Evolutionary conservation across 805 yeast genomes (phyloP), one percentile per base, ranked within the genome.

Genomic region (Crinitomyces ghanaensis): DNA sequence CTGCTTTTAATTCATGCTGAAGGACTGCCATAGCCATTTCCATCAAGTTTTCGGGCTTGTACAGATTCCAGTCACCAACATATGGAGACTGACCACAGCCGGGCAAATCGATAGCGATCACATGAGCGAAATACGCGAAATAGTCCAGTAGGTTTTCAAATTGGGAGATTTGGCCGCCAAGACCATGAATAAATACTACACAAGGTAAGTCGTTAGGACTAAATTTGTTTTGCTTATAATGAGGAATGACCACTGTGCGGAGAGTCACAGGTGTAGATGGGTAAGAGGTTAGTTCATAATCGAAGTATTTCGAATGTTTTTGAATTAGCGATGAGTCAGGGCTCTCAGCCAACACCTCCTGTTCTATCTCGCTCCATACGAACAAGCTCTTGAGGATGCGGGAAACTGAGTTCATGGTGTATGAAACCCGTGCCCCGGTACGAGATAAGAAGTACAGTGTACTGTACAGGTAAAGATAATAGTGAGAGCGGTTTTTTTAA

Each of bases 121-220:
- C 67, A 36, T 72, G 77, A 39, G 73, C 68, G 40, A 74, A 68
- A 42, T 70, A 74, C 21, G 77, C 59, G 43, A 81, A 70, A 33
- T 72, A 61, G 18, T 73, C 75, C 5, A 82, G 56, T 24, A 82
- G 57, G 1, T 77, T 74, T 47, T 81, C 91, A 52, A 86, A 86
- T 52, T 85, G 95, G 15, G 83, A 72, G 50, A 81, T 61, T 45
- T 77, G 88, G 2, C 97, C 97, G 1, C 96, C 97, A 14, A 88
- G 55, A 0, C 97, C 97, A 59, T 85, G 96, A 13, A 86, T 50
- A 36, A 84, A 70, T 2, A 83, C 56, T 4, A 79, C 54, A 2
- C 75, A 59, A 0, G 93, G 93, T 26, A 73, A 38, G n/a, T n/a
- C n/a, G n/a, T n/a, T n/a, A 4, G 36, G 34, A 2, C 56, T 57